Evolutionary conservation across 2,329 filamentous ascomycete genomes (phyloP).

Genomic region (Fusarium aywerte): DNA sequence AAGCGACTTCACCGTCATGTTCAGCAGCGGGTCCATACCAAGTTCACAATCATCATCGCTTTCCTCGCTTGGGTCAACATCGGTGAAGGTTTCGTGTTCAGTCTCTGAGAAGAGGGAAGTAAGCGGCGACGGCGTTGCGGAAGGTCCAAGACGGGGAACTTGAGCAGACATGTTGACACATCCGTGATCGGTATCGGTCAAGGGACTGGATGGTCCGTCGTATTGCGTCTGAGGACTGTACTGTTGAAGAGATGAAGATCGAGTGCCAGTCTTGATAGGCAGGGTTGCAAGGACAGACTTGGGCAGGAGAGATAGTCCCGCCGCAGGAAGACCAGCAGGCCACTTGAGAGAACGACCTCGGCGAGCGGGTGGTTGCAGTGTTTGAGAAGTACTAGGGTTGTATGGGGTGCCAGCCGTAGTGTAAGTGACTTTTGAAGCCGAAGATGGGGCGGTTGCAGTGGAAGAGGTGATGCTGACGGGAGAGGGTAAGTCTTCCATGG

Average conservation of each 20-base stretch:
- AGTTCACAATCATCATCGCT: conserved; percentile 48
- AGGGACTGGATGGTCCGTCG: conserved; percentile 61
- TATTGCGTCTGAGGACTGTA: conserved; percentile 66
- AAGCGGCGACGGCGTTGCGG: conserved; percentile 40
- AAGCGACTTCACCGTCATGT: conserved; percentile 59
- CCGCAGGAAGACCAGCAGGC: conserved; percentile 45
- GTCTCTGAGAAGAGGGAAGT: conserved; percentile 33
- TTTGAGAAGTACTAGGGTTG: conserved; percentile 58
- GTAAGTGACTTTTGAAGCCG: conserved; percentile 55
- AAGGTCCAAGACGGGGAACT: conserved; percentile 45
- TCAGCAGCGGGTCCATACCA: conserved; percentile 50
- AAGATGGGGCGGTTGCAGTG: conserved; percentile 37
- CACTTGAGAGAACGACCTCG: conserved; percentile 61
- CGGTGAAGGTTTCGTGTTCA: conserved; percentile 30
- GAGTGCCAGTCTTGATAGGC: conserved; percentile 45
- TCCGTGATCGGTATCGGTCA: conserved; percentile 42
- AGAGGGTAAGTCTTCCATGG: conserved; percentile 49
- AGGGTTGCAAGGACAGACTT: conserved; percentile 52
- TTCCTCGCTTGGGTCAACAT: conserved; percentile 43
- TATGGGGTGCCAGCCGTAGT: conserved; percentile 68
- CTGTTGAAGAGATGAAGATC: conserved; percentile 47
- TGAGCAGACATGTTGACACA: conserved; percentile 44
- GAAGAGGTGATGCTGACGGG: conserved; percentile 40
- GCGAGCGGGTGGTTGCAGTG: conserved; percentile 63
- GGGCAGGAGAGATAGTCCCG: conserved; percentile 52